These are phyloP conservation scores for Trichoderma koningii DNA, from an alignment of 2,329 filamentous ascomycete genomes.

Conservation along the genomic window DNA sequence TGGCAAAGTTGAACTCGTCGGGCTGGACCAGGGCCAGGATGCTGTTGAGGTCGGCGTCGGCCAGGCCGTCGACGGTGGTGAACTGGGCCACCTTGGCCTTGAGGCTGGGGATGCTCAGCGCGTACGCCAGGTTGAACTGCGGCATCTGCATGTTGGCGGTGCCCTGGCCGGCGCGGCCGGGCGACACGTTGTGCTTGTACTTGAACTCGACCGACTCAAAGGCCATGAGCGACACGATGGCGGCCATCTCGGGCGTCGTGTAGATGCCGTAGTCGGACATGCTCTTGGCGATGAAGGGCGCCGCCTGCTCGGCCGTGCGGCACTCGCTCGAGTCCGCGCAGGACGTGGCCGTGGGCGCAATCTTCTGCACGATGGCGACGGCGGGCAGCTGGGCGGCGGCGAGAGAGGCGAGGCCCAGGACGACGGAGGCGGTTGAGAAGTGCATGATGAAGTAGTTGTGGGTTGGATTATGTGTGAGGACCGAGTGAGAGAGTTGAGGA, in stretches of 20 bases:
- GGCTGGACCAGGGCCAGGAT: constrained; percentile 49
- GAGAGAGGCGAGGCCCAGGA: constrained; percentile 28
- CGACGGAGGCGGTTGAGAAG: constrained; percentile 31
- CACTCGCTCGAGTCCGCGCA: constrained; percentile 64
- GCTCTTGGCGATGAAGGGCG: constrained; percentile 55
- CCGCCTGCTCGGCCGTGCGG: constrained; percentile 64
- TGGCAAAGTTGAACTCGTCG: constrained; percentile 58
- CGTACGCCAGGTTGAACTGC: constrained; percentile 51
- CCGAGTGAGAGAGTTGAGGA: not conserved
- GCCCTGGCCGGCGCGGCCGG: constrained; percentile 66
- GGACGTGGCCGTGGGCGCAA: constrained; percentile 58
- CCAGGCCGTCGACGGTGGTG: constrained; percentile 34
- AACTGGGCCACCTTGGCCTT: constrained; percentile 38
- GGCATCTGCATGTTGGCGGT: constrained; percentile 61
- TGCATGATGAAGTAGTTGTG: constrained; percentile 33
- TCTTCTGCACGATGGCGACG: constrained; percentile 48
- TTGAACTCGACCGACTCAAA: constrained; percentile 71
- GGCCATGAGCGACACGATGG: constrained; percentile 68
- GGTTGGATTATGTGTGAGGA: not conserved
- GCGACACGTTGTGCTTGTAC: constrained; percentile 66
- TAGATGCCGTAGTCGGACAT: constrained; percentile 61
- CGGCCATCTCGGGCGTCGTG: constrained; percentile 63
- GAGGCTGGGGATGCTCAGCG: constrained; percentile 46
- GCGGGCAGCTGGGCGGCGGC: constrained; percentile 34
- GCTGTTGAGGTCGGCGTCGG: constrained; percentile 40